Conservation (phyloP, 164 flowering plant genomes). For the Aristolochia californica region DNA sequence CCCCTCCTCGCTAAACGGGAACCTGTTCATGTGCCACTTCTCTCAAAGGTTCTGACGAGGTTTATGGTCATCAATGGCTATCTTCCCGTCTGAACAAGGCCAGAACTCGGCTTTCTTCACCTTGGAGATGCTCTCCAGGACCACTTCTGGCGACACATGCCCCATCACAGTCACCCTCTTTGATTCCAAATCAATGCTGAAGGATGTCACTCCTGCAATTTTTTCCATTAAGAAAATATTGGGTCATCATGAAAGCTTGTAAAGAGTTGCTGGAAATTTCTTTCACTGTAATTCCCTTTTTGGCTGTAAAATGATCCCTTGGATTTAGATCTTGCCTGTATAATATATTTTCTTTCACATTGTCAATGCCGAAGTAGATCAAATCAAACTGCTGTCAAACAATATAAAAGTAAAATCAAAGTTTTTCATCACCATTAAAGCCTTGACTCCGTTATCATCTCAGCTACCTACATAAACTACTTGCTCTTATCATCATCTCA, state of each 20-base stretch:
- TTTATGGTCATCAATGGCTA: too few species aligned
- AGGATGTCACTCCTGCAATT: constrained; percentile 71
- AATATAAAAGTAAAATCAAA: too few species aligned
- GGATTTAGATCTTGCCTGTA: not conserved
- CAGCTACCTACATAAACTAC: too few species aligned
- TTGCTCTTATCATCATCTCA: too few species aligned
- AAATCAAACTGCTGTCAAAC: too few species aligned
- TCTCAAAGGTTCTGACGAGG: too few species aligned
- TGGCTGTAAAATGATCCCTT: not conserved
- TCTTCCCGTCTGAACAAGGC: constrained; percentile 15
- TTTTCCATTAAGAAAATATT: not conserved
- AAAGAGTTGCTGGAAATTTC: not conserved
- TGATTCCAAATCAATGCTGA: constrained; percentile 66
- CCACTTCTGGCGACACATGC: constrained; percentile 60
- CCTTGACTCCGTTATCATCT: too few species aligned
- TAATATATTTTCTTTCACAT: too few species aligned
- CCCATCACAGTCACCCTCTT: constrained; percentile 85
- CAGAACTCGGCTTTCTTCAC: constrained; percentile 79
- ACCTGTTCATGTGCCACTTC: not conserved
- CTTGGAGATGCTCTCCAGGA: constrained; percentile 72
- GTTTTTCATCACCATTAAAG: too few species aligned
- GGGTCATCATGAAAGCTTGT: too few species aligned
- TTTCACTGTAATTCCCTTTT: not conserved
- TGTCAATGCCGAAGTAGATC: not conserved
- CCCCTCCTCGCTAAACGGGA: not conserved